Percentiles rank a stretch among this genome's conserved stretches.
phyloP scores from a whole-genome alignment of 2,329 filamentous ascomycete genomes.

The Stachybotrys elegans region DNA sequence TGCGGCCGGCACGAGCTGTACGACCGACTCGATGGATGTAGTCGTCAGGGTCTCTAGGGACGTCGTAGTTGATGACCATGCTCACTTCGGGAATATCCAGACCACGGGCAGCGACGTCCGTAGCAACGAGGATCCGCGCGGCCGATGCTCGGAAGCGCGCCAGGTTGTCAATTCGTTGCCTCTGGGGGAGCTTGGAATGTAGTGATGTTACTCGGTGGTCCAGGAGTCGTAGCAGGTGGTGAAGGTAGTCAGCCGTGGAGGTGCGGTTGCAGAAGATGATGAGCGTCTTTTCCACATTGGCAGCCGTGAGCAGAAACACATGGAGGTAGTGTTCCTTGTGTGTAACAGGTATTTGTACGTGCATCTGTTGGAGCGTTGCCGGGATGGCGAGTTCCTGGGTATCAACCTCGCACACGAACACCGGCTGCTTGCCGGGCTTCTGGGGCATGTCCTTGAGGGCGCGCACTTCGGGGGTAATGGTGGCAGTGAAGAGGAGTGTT shows the following conservation, averaged over 20 bases:
- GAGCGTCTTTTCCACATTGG: constrained; percentile 68
- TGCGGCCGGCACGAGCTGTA: constrained; percentile 85
- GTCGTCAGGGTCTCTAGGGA: constrained; percentile 92
- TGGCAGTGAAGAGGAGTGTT: constrained; percentile 93
- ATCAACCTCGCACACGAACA: constrained; percentile 87
- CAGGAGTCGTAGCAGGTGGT: constrained; percentile 80
- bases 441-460: constrained; percentile 75
- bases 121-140: constrained; percentile 86
- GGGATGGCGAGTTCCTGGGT: constrained; percentile 73
- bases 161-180: constrained; percentile 80
- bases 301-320: constrained; percentile 73
- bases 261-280: constrained; percentile 97
- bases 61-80: constrained; percentile 90
- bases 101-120: constrained; percentile 89
- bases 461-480: constrained; percentile 86
- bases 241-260: constrained; percentile 79
- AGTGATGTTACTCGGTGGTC: constrained; percentile 87
- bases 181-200: constrained; percentile 81
- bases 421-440: constrained; percentile 63
- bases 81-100: constrained; percentile 91
- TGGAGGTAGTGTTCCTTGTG: constrained; percentile 96
- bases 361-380: constrained; percentile 73
- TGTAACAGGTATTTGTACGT: constrained; percentile 82
- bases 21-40: constrained; percentile 96
- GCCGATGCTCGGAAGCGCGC: constrained; percentile 86